phyloP scores from a whole-genome alignment of 2,329 filamentous ascomycete species.

The Claviceps sorghi region DNA sequence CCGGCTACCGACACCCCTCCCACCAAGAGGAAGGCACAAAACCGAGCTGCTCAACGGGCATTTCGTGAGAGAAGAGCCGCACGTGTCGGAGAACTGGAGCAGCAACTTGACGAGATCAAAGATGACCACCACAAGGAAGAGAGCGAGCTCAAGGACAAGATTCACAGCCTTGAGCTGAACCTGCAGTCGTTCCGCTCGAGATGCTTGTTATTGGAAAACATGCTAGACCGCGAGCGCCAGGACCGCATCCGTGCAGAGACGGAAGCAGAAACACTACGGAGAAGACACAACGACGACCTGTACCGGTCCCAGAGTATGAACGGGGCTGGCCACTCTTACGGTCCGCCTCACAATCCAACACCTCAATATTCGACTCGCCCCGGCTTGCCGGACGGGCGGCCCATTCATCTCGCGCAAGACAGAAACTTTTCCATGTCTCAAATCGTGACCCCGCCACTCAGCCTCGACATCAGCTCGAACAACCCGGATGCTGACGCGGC shows the following conservation, averaged over 20 bases:
- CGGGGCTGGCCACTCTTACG: conserved; percentile 12
- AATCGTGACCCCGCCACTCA: conserved; percentile 40
- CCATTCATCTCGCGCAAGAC: conserved; percentile 14
- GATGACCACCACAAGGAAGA: conserved; percentile 42
- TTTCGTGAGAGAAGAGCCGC: conserved; percentile 80
- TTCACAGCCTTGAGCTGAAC: conserved; percentile 47
- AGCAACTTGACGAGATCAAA: conserved; percentile 48
- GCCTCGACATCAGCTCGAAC: conserved; percentile 16
- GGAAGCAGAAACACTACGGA: conserved; percentile 22
- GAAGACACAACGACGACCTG: conserved; percentile 15
- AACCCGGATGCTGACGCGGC: conserved; percentile 15
- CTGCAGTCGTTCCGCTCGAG: conserved; percentile 49
- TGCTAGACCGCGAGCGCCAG: conserved; percentile 44
- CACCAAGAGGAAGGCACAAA: conserved; percentile 89
- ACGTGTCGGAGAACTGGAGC: conserved; percentile 62
- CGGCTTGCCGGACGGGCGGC: conserved; percentile 14
- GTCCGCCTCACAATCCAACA: conserved; percentile 13
- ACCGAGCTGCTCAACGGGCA: conserved; percentile 77
- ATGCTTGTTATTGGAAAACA: conserved; percentile 47
- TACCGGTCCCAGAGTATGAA: conserved; percentile 16
- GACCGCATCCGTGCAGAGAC: conserved; percentile 30
- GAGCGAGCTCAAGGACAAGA: conserved; percentile 41
- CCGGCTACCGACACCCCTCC: conserved; percentile 84
- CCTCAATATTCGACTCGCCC: conserved; percentile 12
- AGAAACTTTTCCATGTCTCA: conserved; percentile 40